Evolutionary conservation across 2,329 filamentous ascomycete genomes (phyloP), one percentile per base, ranked within the genome.

Genomic region (Phaeosphaeriaceae sp.): DNA sequence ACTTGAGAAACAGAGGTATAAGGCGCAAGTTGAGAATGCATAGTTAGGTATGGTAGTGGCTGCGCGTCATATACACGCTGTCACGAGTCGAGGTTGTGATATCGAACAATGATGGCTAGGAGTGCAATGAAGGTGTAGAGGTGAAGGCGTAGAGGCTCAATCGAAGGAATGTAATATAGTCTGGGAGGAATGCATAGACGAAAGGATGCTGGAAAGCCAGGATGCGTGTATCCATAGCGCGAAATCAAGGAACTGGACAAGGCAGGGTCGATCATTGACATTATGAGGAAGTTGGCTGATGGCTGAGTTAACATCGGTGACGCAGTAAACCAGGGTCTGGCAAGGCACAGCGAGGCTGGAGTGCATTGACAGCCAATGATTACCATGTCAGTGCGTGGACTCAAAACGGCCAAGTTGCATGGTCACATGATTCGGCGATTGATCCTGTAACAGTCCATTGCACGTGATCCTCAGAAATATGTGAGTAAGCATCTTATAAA

Each of bases 241-340:
- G 16, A 48, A 64, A 64, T 56, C 63, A 63, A 52, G 61, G 48
- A 58, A 64, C 54, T 55, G 55, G 37, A 48, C 45, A 42, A 46
- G 28, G 29, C 32, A 35, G 30, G 46, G 61, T 42, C 52, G 53
- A 58, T 60, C 52, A 52, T 49, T 48, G 54, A 38, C 44, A 54
- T 42, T 49, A 47, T 54, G 60, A 63, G 60, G 63, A 52, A 66
- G 61, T 60, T 50, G 53, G 54, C 56, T 61, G 60, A 39, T 55
- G n/a, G 11, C 32, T 15, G 32, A 16, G 18, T 18, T 8, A 32
- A n/a, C 35, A 38, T 40, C 36, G 21, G 60, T 66, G 61, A 66
- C 61, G 63, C 60, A 61, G 64, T 54, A 35, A 26, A 41, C 48
- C 52, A 57, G 58, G 58, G 50, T 41, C 37, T 37, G 55, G 42